Evolutionary conservation across 306 rosid genomes (phyloP).

Genomic region (Myrica gale): DNA sequence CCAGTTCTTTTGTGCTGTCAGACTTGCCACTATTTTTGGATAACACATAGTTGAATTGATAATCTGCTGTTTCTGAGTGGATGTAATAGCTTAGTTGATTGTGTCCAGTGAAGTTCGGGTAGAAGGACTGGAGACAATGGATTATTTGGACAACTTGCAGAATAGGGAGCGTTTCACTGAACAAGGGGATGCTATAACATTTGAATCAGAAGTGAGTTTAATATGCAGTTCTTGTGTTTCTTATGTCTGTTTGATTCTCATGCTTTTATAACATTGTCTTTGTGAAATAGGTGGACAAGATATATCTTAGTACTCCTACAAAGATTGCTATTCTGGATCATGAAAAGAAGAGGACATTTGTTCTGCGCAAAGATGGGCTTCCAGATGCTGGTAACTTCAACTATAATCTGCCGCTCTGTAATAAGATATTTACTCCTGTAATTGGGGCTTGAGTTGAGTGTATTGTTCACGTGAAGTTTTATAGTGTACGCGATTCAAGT

Average conservation of each 20-base stretch:
- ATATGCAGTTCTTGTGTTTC: constrained; percentile 11
- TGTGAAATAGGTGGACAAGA: constrained; percentile 77
- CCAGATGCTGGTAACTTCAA: constrained; percentile 91
- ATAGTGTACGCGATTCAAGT: not conserved
- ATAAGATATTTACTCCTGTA: not conserved
- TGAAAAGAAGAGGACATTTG: constrained; percentile 93
- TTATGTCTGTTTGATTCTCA: constrained; percentile 11
- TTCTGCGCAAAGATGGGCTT: constrained; percentile 92
- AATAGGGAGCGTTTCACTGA: constrained; percentile 82
- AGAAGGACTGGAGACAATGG: constrained; percentile 94
- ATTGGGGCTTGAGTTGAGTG: not conserved
- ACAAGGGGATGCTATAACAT: constrained; percentile 95
- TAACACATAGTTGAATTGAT: not conserved
- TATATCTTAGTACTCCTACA: constrained; percentile 89
- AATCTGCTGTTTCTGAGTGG: constrained; percentile 10
- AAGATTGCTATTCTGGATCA: constrained; percentile 98
- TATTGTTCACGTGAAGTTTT: constrained; percentile 10
- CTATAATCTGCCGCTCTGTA: constrained; percentile 22
- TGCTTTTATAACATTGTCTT: constrained; percentile 4
- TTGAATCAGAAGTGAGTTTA: constrained; percentile 82
- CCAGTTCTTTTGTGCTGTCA: not conserved
- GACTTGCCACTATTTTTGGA: not conserved
- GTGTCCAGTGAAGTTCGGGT: constrained; percentile 92
- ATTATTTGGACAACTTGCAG: constrained; percentile 90
- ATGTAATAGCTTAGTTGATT: constrained; percentile 32